Evolutionary conservation across 345 rosid genomes (phyloP), one percentile per base, ranked within the genome.

Genomic region (Corchorus capsularis): DNA sequence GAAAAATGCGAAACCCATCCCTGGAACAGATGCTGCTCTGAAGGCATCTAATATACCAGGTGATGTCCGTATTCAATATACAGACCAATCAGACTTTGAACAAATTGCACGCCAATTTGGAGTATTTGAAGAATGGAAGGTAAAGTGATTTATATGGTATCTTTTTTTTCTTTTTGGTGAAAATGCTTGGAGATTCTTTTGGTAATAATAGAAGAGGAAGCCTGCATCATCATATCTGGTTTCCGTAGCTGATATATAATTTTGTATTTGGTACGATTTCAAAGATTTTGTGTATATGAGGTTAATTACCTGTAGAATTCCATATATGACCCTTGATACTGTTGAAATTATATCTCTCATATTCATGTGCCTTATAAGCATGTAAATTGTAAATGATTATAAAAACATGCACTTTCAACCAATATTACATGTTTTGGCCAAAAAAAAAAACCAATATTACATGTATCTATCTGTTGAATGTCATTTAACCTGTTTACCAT

Each of bases 71-170:
- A 82, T 94, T 79, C 85, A 54, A 68, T 96, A 96, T 83, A 77
- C 73, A 69, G 91, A 94, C 77, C 94, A 94, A 75, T 68, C 78
- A 50, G 96, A 94, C 70, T 96, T 94, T 84, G 93, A 90, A 82
- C 82, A 35, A 77, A 85, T 94, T 72, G 97, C 98, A 27, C 85
- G 76, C 54, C 91, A 94, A 75, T 94, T 96, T 85, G 99, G 99
- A 68, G 82, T 96, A 69, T 96, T 96, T 78, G 87, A 87, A 74
- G 99, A 96, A 79, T 96, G 99, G 99, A 96, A 96, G 97, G 98
- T 92, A 84, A 73, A 61, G 11, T 35, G 16, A 20, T 69, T 69
- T 10, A 53, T 70, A n/a, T 59, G 35, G 54, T 69, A 32, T 15
- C 46, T 55, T 20, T 34, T 56, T 64, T 57, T 63, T n/a, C 16